Base-by-base conservation (phyloP, 768 basidiomycete genomes). In the Termitomyces sp. region DNA sequence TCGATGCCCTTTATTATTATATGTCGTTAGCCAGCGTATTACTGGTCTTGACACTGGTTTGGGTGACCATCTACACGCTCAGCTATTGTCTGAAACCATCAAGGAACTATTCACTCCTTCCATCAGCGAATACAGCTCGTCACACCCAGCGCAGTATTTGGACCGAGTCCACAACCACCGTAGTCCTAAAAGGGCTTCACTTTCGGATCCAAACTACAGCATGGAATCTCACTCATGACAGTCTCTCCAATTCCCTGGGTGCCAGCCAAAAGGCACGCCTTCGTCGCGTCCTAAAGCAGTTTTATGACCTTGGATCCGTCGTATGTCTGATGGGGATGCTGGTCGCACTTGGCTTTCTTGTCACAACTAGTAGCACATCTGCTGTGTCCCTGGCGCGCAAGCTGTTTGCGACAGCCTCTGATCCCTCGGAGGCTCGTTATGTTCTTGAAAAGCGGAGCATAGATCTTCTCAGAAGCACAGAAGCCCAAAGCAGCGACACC, bases 301-400 rank as follows among this genome's bases (percentile, higher is more conserved):
- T 80, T 46, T 90, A 89, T 67, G 75, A 81, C 61, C 28, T 78
- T 0, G 87, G 87, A 6, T 74, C 69, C 46, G 40, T 77, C 32
- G 47, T 77, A 36, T 77, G 77, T 2, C 63, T 76, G 3, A 45
- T 81, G 7, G 85, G 86, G 24, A 81, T 84, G 78, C 8, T 77
- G 0, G 64, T 67, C 14, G 77, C 73, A 0, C 57, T 84, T 16
- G 63, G 62, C 30, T 48, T 82, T 20, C 66, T 85, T 0, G 26
- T 72, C 7, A 73, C 73, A 68, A 77, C 77, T n/a, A 66, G 62
- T 49, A 54, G 48, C 43, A 53, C 58, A 16, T 62, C 67, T 32
- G 42, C 61, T 14, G 10, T 58, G 18, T 59, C 62, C 53, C 26
- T 59, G 20, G 43, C 60, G 55, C 49, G 22, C 22, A 56, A 58